phyloP scores from a whole-genome alignment of 169 alveolate species.

The Plasmodium ovale region DNA sequence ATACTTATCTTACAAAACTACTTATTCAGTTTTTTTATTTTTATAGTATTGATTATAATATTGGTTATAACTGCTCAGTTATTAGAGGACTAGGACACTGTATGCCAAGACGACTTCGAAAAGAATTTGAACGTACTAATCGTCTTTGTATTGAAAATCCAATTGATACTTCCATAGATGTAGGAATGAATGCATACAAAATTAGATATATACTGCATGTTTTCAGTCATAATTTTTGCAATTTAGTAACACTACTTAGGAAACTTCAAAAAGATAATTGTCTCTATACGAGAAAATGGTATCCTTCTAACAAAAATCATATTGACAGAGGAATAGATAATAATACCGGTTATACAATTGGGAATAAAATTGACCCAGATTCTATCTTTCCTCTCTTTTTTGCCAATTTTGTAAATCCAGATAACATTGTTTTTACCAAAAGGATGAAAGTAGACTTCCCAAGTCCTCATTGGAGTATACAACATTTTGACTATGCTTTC shows the following conservation, averaged over 20 bases:
- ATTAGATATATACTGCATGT: slow-evolving; percentile 77
- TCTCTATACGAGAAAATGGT: neutral
- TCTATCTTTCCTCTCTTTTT: slow-evolving; percentile 36
- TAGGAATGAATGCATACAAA: slow-evolving; percentile 58
- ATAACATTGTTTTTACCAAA: slow-evolving; percentile 56
- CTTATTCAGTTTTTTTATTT: slow-evolving; percentile 82
- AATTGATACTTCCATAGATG: slow-evolving; percentile 50
- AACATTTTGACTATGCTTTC: slow-evolving; percentile 14
- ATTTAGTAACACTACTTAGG: neutral
- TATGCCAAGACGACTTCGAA: slow-evolving; percentile 78
- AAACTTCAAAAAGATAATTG: neutral
- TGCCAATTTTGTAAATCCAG: slow-evolving; percentile 43
- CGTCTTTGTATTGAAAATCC: slow-evolving; percentile 81
- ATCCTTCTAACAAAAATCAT: no score
- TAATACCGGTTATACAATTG: slow-evolving; percentile 1
- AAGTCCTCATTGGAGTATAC: slow-evolving; percentile 22
- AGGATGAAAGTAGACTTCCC: slow-evolving; percentile 35
- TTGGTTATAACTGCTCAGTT: slow-evolving; percentile 75
- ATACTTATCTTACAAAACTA: slow-evolving; percentile 71
- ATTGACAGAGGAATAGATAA: neutral
- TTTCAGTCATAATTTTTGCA: slow-evolving; percentile 54
- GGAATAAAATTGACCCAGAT: slow-evolving; percentile 9
- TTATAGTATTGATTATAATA: slow-evolving; percentile 81
- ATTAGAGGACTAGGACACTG: slow-evolving; percentile 84
- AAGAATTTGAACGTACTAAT: slow-evolving; percentile 27